These are phyloP conservation scores for Clohesyomyces aquaticus DNA, from an alignment of 495 filamentous ascomycete genomes.

Conservation along the genomic window DNA sequence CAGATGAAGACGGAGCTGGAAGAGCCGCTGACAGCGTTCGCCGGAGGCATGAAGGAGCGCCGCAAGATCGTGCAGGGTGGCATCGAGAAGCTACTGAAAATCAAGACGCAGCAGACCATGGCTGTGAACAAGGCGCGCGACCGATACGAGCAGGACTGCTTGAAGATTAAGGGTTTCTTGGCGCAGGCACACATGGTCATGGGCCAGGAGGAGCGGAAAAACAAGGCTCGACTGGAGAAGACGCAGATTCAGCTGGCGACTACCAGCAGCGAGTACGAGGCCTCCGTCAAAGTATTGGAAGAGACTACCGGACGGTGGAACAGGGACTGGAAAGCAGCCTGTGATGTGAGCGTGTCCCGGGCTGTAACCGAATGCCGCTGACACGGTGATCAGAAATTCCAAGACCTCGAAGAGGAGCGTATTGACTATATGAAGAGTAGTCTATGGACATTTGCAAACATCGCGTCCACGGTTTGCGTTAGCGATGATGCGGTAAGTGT, in stretches of 20 bases:
- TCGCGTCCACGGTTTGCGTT: slow-evolving; percentile 97
- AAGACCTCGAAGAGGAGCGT: slow-evolving; percentile 97
- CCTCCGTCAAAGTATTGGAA: slow-evolving; percentile 87
- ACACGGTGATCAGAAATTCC: slow-evolving; percentile 73
- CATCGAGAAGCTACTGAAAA: slow-evolving; percentile 90
- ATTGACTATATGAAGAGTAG: slow-evolving; percentile 97
- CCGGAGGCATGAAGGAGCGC: slow-evolving; percentile 91
- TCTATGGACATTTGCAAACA: slow-evolving; percentile 96
- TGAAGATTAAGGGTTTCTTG: slow-evolving; percentile 97
- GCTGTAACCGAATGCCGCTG: slow-evolving; percentile 33
- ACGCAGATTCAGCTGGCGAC: slow-evolving; percentile 91
- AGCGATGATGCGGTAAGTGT: slow-evolving; percentile 83
- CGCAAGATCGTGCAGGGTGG: slow-evolving; percentile 92
- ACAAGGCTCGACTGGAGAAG: slow-evolving; percentile 98
- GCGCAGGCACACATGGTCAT: slow-evolving; percentile 99
- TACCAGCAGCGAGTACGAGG: slow-evolving; percentile 91
- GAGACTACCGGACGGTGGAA: slow-evolving; percentile 98
- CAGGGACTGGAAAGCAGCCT: slow-evolving; percentile 94
- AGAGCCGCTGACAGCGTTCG: slow-evolving; percentile 88
- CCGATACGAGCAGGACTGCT: slow-evolving; percentile 92
- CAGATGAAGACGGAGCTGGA: slow-evolving; percentile 99
- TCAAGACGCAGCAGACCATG: slow-evolving; percentile 88
- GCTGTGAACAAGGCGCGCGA: slow-evolving; percentile 94
- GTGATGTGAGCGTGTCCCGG: slow-evolving; percentile 63
- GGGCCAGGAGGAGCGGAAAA: slow-evolving; percentile 98